These are phyloP conservation scores for Vanrija sp. DNA, from an alignment of 1,284 basidiomycete species.

Conservation along the genomic window DNA sequence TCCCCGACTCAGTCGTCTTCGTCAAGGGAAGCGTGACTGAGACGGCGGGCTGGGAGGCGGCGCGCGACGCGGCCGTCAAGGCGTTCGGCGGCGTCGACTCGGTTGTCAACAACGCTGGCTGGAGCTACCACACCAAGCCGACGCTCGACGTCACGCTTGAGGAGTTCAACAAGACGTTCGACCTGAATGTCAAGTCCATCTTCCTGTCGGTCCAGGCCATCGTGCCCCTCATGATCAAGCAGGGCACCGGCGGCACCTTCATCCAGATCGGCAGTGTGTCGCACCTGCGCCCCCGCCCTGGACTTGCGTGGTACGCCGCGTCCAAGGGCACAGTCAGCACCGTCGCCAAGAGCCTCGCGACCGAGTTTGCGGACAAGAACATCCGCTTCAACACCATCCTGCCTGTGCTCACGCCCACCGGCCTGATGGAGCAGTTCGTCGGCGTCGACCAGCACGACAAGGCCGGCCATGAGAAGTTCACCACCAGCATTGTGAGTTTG, in stretches of 20 bases:
- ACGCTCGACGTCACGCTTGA: constrained; percentile 8
- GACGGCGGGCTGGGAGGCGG: constrained; percentile 9
- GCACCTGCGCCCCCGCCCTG: constrained; percentile 2
- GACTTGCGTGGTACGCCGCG: constrained; percentile 17
- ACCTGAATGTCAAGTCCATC: constrained; percentile 15
- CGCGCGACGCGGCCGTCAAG: constrained; percentile 6
- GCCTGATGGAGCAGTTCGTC: too few relatives aligned
- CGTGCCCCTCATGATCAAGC: constrained; percentile 1
- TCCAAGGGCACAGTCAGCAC: constrained; percentile 12
- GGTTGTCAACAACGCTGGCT: constrained; percentile 20
- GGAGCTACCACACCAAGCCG: constrained; percentile 20
- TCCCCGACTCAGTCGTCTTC: constrained; percentile 13
- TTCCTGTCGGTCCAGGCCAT: constrained; percentile 17
- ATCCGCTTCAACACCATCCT: constrained; percentile 21
- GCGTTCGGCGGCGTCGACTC: constrained; percentile 14
- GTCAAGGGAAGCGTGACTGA: constrained; percentile 13
- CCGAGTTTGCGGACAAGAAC: constrained; percentile 15
- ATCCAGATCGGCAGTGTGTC: too few relatives aligned
- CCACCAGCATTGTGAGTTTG: too few relatives aligned
- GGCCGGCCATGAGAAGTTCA: too few relatives aligned
- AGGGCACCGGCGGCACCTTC: too few relatives aligned
- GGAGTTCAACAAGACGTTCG: constrained; percentile 10
- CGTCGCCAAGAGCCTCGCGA: constrained; percentile 15
- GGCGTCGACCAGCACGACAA: too few relatives aligned
- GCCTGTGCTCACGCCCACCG: constrained; percentile 7